phyloP scores from a whole-genome alignment of 1,139 yeast species.

The Saccharomycopsis crataegensis region DNA sequence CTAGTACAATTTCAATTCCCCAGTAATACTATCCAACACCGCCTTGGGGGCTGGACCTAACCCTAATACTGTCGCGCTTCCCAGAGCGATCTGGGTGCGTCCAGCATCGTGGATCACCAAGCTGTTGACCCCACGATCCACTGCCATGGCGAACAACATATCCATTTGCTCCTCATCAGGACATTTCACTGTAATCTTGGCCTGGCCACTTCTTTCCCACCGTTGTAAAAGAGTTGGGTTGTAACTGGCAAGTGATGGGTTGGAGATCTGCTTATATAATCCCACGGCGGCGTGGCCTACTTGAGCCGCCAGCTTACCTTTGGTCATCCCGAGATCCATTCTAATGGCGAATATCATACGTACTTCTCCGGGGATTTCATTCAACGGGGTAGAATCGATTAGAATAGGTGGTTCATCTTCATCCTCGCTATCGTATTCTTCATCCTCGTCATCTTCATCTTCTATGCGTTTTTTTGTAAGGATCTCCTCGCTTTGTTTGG shows the following conservation, averaged over 20 bases:
- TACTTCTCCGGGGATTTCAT: slow-evolving; percentile 47
- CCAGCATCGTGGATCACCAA: slow-evolving; percentile 93
- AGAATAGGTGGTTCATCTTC: slow-evolving; percentile 40
- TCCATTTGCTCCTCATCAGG: slow-evolving; percentile 63
- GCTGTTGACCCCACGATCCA: slow-evolving; percentile 70
- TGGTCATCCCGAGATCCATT: slow-evolving; percentile 84
- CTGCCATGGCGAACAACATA: slow-evolving; percentile 70
- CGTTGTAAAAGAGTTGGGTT: slow-evolving; percentile 53
- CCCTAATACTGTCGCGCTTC: slow-evolving; percentile 91
- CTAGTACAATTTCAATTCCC: slow-evolving; percentile 67
- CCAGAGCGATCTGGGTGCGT: slow-evolving; percentile 90
- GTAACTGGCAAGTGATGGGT: slow-evolving; percentile 24
- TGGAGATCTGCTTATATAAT: slow-evolving; percentile 45
- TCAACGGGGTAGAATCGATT: slow-evolving; percentile 45
- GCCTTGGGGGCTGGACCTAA: slow-evolving; percentile 80
- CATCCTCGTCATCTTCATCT: slow-evolving; percentile 26
- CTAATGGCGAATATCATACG: slow-evolving; percentile 86
- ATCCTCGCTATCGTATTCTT: slow-evolving; percentile 36
- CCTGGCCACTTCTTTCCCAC: slow-evolving; percentile 87
- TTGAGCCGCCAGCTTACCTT: slow-evolving; percentile 96
- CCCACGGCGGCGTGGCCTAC: slow-evolving; percentile 97
- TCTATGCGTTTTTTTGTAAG: slow-evolving; percentile 15
- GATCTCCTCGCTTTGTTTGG: background rate
- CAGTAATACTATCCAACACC: slow-evolving; percentile 74
- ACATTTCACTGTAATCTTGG: slow-evolving; percentile 86